Evolutionary conservation across 1,284 basidiomycete species (phyloP), one percentile per base, ranked within the genome.

Genomic region (Naganishia cerealis): DNA sequence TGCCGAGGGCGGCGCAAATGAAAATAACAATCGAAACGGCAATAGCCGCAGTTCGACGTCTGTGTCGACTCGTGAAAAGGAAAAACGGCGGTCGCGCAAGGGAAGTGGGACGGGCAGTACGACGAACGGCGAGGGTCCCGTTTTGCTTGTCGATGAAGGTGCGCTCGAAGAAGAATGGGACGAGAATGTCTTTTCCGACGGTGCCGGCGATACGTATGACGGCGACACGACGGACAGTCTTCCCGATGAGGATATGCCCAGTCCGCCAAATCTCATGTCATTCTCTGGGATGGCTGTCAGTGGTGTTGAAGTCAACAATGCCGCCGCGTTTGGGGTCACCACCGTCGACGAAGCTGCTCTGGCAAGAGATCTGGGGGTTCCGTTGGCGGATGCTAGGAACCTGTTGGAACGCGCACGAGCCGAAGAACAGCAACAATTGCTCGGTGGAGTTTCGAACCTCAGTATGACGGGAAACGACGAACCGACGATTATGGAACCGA

Each of bases 1-100:
- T n/a, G 82, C 90, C 86, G 78, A 91, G 82, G 75, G 85, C 83
- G 80, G 87, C 86, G 66, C 88, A 85, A 4, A 87, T 88, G 29
- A 33, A 33, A 33, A 33, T 2, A 33, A 33, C 29, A 33, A 2
- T 33, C 3, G 87, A 86, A 48, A 92, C 84, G 67, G 75, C 76
- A 46, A 62, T 84, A 85, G 50, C 82, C 77, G 66, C 87, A 50
- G 46, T 24, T 87, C 50, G 10, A 63, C 56, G 10, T 67, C 66
- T 21, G 65, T 65, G 18, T 67, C 69, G 16, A 59, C 38, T 36
- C 53, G 69, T 8, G 61, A 66, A 43, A 65, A 66, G 46, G 67
- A 57, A 33, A 66, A 58, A 36, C 46, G 56, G 15, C 52, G 24
- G n/a, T 70, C 69, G 10, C 59, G 63, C 10, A 66, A 63, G 39